Percentiles rank a stretch among this genome's conserved stretches.
Conservation (phyloP, 768 basidiomycete species). For the Amanita rimosa region DNA sequence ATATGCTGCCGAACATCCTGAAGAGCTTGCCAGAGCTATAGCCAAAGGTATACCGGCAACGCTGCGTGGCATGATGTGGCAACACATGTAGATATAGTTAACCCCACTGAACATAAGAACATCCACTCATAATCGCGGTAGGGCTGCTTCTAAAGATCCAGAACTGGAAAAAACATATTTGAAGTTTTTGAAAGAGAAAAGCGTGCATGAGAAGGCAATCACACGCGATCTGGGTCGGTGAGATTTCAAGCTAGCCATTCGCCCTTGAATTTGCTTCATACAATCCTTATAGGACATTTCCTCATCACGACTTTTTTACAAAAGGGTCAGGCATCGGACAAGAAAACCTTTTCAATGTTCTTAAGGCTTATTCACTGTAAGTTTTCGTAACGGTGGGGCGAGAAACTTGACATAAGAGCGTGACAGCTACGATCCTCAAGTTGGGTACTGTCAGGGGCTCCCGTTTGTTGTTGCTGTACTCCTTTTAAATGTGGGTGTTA, state of each 20-base stretch:
- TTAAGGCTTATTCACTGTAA: slow-evolving; percentile 93
- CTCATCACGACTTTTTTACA: slow-evolving; percentile 92
- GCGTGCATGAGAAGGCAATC: slow-evolving; percentile 91
- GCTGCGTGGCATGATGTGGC: slow-evolving; percentile 92
- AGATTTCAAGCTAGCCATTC: slow-evolving; percentile 6
- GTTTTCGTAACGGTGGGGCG: slow-evolving; percentile 14
- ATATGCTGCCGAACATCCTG: slow-evolving; percentile 71
- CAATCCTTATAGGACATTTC: slow-evolving; percentile 63
- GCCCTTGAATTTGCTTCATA: slow-evolving; percentile 4
- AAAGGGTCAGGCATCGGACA: slow-evolving; percentile 93
- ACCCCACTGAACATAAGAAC: background rate
- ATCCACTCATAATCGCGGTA: slow-evolving; percentile 16
- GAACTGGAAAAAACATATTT: slow-evolving; percentile 80
- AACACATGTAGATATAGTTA: slow-evolving; percentile 57
- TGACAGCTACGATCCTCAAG: slow-evolving; percentile 74
- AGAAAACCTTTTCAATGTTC: slow-evolving; percentile 94
- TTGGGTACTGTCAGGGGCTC: slow-evolving; percentile 96
- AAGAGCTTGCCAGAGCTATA: slow-evolving; percentile 79
- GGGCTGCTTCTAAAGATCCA: slow-evolving; percentile 89
- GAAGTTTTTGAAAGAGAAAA: slow-evolving; percentile 68
- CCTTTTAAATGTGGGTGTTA: slow-evolving; percentile 65
- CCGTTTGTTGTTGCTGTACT: slow-evolving; percentile 95
- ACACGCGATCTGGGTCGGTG: slow-evolving; percentile 83
- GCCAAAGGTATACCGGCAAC: slow-evolving; percentile 85
- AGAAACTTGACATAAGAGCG: background rate